Evolutionary conservation across 495 filamentous ascomycete species (phyloP).

Genomic region (Cryomyces antarcticus): DNA sequence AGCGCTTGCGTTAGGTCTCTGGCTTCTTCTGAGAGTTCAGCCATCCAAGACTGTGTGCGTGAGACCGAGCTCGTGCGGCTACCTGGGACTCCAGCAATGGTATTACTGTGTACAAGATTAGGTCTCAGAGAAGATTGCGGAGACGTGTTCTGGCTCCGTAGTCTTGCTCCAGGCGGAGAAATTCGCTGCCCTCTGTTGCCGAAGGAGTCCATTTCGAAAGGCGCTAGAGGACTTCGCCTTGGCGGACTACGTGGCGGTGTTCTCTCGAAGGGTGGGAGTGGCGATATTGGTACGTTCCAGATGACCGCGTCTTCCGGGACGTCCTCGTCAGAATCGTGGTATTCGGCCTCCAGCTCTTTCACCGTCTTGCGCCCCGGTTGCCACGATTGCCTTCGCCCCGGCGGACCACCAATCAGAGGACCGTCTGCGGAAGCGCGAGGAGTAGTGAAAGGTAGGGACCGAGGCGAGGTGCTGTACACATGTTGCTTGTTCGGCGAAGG

Average conservation of each 20-base stretch:
- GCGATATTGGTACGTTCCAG: slow-evolving; percentile 90
- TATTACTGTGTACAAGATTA: slow-evolving; percentile 5
- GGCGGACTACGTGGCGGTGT: slow-evolving; percentile 23
- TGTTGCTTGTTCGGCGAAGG: too few species aligned
- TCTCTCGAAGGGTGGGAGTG: slow-evolving; percentile 50
- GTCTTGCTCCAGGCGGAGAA: background rate
- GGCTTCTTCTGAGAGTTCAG: slow-evolving; percentile 67
- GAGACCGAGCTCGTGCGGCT: slow-evolving; percentile 4
- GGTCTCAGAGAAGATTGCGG: background rate
- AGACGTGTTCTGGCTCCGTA: background rate
- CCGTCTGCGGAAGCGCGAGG: too few species aligned
- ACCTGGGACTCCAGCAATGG: background rate
- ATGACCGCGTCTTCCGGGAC: slow-evolving; percentile 80
- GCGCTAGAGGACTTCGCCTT: slow-evolving; percentile 2
- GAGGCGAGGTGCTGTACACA: too few species aligned
- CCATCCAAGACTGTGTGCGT: slow-evolving; percentile 64
- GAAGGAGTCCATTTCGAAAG: background rate
- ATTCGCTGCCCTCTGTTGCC: slow-evolving; percentile 1
- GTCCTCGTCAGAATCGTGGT: slow-evolving; percentile 75
- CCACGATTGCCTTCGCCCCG: slow-evolving; percentile 34
- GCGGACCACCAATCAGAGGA: background rate
- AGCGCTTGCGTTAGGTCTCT: slow-evolving; percentile 75
- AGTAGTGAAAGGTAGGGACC: too few species aligned
- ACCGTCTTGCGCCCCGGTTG: slow-evolving; percentile 59
- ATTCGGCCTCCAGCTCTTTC: slow-evolving; percentile 70